These are phyloP conservation scores for Sphaerosporella brunnea DNA, from an alignment of 495 filamentous ascomycete species.

Conservation along the genomic window DNA sequence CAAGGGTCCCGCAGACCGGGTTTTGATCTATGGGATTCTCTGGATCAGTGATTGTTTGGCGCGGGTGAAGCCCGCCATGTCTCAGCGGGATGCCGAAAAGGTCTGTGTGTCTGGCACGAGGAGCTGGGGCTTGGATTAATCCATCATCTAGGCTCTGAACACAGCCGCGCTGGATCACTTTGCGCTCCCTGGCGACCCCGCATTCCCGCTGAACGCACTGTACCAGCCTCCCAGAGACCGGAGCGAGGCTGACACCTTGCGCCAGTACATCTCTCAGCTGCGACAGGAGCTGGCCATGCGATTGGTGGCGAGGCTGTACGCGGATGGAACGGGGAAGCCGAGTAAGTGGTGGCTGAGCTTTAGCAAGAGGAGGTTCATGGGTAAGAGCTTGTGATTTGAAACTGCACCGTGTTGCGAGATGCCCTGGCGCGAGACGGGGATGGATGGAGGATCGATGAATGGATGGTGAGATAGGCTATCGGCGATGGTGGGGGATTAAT, in stretches of 20 bases:
- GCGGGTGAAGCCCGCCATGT: constrained; percentile 62
- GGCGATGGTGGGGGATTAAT: too few species aligned
- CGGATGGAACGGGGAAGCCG: constrained; percentile 56
- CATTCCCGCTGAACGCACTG: constrained; percentile 59
- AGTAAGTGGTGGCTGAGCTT: constrained; percentile 99
- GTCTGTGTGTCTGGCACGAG: constrained; percentile 7
- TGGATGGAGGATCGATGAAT: too few species aligned
- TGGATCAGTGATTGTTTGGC: constrained; percentile 75
- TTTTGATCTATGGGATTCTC: constrained; percentile 90
- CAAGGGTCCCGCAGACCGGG: constrained; percentile 83
- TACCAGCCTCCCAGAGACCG: constrained; percentile 67
- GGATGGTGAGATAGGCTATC: too few species aligned
- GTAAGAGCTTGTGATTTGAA: constrained; percentile 66
- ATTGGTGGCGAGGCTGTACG: constrained; percentile 70
- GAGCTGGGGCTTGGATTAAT: neutral
- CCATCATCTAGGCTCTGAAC: constrained; percentile 36
- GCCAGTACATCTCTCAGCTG: constrained; percentile 77
- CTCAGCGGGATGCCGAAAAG: constrained; percentile 38
- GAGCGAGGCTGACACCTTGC: constrained; percentile 70
- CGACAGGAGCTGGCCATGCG: constrained; percentile 74
- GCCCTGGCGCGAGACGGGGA: too few species aligned
- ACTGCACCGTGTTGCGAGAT: too few species aligned
- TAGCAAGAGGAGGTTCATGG: constrained; percentile 98
- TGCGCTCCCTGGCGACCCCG: constrained; percentile 82
- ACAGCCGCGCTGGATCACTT: constrained; percentile 78